Conservation (phyloP, 1,284 basidiomycete species). For the Malassezia cuniculi region DNA sequence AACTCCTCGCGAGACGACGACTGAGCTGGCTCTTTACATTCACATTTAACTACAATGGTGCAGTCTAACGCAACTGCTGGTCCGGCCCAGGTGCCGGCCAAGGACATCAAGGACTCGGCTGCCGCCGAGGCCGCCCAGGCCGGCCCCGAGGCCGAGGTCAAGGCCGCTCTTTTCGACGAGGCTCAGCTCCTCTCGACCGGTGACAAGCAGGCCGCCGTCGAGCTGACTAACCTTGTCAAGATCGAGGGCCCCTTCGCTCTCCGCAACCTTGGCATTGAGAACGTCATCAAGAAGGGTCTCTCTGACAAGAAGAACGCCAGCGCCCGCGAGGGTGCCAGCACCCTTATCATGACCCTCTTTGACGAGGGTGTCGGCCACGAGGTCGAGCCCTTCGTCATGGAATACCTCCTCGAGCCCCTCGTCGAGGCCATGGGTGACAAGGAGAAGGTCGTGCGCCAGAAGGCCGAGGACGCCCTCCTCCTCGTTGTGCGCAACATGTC, state of each 20-base stretch:
- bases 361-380: conserved; percentile 66
- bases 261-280: conserved; percentile 61
- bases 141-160: conserved; percentile 38
- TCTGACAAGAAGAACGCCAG: conserved; percentile 54
- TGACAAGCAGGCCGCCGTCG: conserved; percentile 46
- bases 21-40: conserved; percentile 1
- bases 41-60: conserved; percentile 7
- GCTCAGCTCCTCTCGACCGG: conserved; percentile 43
- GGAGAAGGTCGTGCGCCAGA: conserved; percentile 68
- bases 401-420: conserved; percentile 67
- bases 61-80: conserved; percentile 20
- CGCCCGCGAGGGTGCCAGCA: conserved; percentile 61
- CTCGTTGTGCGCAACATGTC: conserved; percentile 69
- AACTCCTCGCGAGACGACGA: not conserved
- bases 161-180: conserved; percentile 46
- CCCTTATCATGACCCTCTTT: conserved; percentile 57
- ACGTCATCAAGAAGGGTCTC: conserved; percentile 63
- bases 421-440: conserved; percentile 88
- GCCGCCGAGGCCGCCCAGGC: conserved; percentile 41
- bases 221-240: conserved; percentile 48
- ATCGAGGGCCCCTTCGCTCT: conserved; percentile 69
- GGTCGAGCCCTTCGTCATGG: conserved; percentile 84
- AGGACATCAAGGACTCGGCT: conserved; percentile 35
- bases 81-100: conserved; percentile 38
- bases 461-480: conserved; percentile 72